Percentiles rank a stretch among this genome's conserved stretches.
These are phyloP conservation scores for Oenanthe sinensis DNA, from an alignment of 129 eudicot genomes.

Conservation along the genomic window DNA sequence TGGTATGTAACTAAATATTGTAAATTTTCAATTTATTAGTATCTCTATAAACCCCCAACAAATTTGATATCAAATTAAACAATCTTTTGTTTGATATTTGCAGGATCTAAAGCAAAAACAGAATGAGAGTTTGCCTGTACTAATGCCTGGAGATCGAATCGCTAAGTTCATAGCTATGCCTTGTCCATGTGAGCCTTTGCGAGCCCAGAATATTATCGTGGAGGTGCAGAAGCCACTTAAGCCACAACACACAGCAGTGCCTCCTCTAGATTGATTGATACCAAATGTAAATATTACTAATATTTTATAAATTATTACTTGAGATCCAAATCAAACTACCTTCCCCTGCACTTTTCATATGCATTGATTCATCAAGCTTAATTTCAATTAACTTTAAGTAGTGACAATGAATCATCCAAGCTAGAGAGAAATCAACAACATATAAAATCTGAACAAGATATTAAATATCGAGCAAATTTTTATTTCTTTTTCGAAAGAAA, in stretches of 20 bases:
- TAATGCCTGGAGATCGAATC: constrained; percentile 80
- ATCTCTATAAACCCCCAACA: neutral
- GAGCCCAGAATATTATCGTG: constrained; percentile 19
- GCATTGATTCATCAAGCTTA: neutral
- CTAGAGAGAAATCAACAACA: neutral
- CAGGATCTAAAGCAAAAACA: constrained; percentile 37
- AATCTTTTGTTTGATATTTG: constrained; percentile 2
- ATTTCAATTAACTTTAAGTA: neutral
- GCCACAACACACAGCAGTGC: constrained; percentile 50
- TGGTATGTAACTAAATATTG: constrained; percentile 23
- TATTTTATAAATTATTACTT: neutral
- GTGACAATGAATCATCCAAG: neutral
- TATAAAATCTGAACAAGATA: neutral
- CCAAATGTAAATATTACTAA: constrained; percentile 15
- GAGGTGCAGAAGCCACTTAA: constrained; percentile 43
- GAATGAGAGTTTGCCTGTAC: constrained; percentile 53
- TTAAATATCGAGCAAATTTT: neutral
- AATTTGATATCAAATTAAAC: neutral
- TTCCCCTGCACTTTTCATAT: neutral
- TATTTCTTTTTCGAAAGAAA: too few species aligned
- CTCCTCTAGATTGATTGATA: constrained; percentile 33
- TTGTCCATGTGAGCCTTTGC: constrained; percentile 71
- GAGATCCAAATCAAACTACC: neutral
- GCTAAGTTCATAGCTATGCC: constrained; percentile 93
- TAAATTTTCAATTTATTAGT: neutral